Evolutionary conservation across 2,329 filamentous ascomycete species (phyloP).

Genomic region (Penicillium sp.): DNA sequence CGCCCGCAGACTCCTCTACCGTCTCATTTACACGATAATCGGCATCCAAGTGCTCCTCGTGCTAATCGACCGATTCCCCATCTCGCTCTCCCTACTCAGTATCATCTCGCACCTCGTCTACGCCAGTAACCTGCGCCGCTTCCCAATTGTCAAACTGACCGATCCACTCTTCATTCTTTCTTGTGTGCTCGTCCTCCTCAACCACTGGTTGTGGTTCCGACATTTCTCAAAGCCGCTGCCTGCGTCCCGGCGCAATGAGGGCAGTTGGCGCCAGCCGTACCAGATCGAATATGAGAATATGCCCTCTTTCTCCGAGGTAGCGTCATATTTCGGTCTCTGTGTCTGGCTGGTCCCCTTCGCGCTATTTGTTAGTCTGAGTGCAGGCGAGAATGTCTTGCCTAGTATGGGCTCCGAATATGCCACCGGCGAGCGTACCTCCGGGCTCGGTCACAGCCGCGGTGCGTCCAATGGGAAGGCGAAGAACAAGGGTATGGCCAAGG

Average conservation of each 20-base stretch:
- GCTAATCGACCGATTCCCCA: constrained; percentile 82
- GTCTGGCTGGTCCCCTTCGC: constrained; percentile 97
- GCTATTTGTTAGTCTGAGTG: constrained; percentile 90
- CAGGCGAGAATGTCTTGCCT: constrained; percentile 91
- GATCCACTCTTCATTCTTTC: constrained; percentile 86
- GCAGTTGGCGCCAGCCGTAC: constrained; percentile 44
- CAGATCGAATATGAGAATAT: constrained; percentile 53
- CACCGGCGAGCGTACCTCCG: constrained; percentile 53
- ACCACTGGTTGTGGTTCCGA: constrained; percentile 95
- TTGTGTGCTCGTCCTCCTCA: constrained; percentile 80
- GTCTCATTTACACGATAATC: constrained; percentile 83
- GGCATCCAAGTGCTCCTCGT: constrained; percentile 73
- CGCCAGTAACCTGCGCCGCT: constrained; percentile 78
- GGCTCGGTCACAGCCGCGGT: constrained; percentile 31
- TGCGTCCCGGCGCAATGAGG: constrained; percentile 37
- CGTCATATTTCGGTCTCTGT: constrained; percentile 92
- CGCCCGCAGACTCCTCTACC: constrained; percentile 81
- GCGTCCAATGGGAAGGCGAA: constrained; percentile 47
- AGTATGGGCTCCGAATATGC: constrained; percentile 82
- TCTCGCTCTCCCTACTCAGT: constrained; percentile 72
- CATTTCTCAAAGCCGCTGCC: constrained; percentile 75
- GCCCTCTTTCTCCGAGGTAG: constrained; percentile 90
- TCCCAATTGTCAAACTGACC: constrained; percentile 78
- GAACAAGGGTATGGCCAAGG: constrained; percentile 66
- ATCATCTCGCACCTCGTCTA: constrained; percentile 84